Evolutionary conservation across 1,284 basidiomycete genomes (phyloP).

Genomic region (Anthracocystis setariae): DNA sequence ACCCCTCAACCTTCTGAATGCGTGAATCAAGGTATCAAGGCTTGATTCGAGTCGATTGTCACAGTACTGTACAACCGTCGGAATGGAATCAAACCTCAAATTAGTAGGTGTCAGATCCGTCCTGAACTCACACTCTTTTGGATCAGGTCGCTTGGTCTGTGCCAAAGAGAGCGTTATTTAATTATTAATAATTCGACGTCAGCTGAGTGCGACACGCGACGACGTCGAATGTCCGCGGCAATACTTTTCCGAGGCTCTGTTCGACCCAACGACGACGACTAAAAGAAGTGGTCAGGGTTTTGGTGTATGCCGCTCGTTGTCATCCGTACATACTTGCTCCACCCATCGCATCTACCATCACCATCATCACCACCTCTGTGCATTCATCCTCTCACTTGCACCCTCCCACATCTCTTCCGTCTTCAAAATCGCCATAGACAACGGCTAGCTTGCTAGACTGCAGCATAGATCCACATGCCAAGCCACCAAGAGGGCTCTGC

Average conservation of each 20-base stretch:
- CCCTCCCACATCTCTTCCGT: not conserved
- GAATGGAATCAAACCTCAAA: too few relatives aligned
- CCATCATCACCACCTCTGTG: not conserved
- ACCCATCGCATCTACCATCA: conserved; percentile 10
- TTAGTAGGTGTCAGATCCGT: too few relatives aligned
- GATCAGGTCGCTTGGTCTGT: not conserved
- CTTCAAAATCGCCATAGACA: too few relatives aligned
- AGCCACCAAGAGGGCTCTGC: conserved; percentile 17
- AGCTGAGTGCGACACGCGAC: not conserved
- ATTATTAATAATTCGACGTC: too few relatives aligned
- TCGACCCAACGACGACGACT: too few relatives aligned
- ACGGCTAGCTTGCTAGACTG: not conserved
- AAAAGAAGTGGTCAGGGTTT: too few relatives aligned
- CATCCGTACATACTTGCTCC: conserved; percentile 6
- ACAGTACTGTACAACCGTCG: too few relatives aligned
- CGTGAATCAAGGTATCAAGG: too few relatives aligned
- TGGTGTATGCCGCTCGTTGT: not conserved
- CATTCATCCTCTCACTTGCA: not conserved
- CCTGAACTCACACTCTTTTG: not conserved
- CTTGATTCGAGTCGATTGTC: too few relatives aligned
- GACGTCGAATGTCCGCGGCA: too few relatives aligned
- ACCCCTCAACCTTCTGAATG: too few relatives aligned
- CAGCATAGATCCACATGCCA: conserved; percentile 6
- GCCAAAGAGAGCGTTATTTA: not conserved
- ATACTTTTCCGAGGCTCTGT: too few relatives aligned